Base-by-base conservation (phyloP, 306 rosid genomes). In the Malus sieversii region DNA sequence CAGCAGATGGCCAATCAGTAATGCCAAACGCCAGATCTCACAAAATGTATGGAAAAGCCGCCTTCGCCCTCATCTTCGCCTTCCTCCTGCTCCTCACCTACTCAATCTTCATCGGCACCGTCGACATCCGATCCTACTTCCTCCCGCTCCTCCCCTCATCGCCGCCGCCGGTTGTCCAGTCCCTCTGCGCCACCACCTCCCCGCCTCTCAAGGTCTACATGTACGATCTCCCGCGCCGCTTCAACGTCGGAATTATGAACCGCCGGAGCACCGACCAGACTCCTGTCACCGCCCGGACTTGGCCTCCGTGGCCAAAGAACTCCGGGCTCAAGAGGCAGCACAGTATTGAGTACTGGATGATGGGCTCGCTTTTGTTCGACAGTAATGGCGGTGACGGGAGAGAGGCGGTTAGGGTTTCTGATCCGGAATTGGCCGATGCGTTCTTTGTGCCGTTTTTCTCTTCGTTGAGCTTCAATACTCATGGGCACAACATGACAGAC, bases 331-430 rank as follows among this genome's bases (percentile, higher is more conserved):
- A 84, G 85, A 89, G 70, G 87, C 97, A 92, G 87, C 97, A 92
- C 71, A 95, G 97, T 72, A 91, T 90, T 7, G 99, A 92, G 93
- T 95, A 86, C 71, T 95, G 99, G 99, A 90, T 95, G 97, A 92
- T 88, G 98, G 98, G 98, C 4, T 95, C 97, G 87, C 90, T 95
- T 58, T 32, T 95, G 38, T 72, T 79, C 52, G 82, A 83, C 25
- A 87, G 79, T 11, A 38, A 20, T 12, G 76, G 55, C 16, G 78
- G 64, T 2, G 90, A 80, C 12, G 78, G 60, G 66, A 71, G 85
- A n/a, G 97, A 89, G 42, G 97, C 80, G 11, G 73, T 87, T 55
- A 92, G 93, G 91, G 98, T 92, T 79, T 87, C 75, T 72, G 93
- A 95, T 90, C 97, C 97, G 13, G 98, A 88, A 77, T 38, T 76